Evolutionary conservation across 1,284 basidiomycete species (phyloP).

Genomic region (Vanrija sp.): DNA sequence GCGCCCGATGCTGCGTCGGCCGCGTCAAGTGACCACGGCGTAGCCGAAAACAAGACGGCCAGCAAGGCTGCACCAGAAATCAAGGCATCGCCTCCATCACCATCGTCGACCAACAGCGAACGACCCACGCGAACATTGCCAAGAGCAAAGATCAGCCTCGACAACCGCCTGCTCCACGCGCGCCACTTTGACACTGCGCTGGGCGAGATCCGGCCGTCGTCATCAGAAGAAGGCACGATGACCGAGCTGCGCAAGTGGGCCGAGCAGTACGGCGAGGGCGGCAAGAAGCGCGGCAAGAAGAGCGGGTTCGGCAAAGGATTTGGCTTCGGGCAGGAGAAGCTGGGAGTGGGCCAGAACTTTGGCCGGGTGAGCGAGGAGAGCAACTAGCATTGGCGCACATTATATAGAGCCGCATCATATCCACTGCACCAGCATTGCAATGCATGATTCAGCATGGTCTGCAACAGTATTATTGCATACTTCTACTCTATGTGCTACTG

Average conservation of each 20-base stretch:
- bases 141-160: background rate
- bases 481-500: too few species aligned
- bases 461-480: too few species aligned
- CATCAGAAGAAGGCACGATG: constrained; percentile 74
- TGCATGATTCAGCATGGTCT: too few species aligned
- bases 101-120: background rate
- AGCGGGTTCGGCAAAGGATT: constrained; percentile 50
- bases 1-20: background rate
- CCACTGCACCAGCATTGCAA: too few species aligned
- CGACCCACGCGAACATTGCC: background rate
- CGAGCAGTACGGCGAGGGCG: constrained; percentile 76
- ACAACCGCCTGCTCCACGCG: constrained; percentile 15
- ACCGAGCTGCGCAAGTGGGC: constrained; percentile 79
- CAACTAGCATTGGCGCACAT: too few species aligned
- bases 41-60: background rate
- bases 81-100: constrained; percentile 4
- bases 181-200: constrained; percentile 76
- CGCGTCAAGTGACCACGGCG: too few species aligned
- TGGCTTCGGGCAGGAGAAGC: constrained; percentile 43
- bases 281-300: constrained; percentile 42
- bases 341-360: too few species aligned
- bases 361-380: too few species aligned
- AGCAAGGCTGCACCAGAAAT: background rate
- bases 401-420: too few species aligned
- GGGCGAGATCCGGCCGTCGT: constrained; percentile 79